A percentile compares a stretch with the other conserved stretches of the same genome.
Evolutionary conservation across 176 grass and related monocot species (phyloP).

Genomic region (Panicum miliaceum): DNA sequence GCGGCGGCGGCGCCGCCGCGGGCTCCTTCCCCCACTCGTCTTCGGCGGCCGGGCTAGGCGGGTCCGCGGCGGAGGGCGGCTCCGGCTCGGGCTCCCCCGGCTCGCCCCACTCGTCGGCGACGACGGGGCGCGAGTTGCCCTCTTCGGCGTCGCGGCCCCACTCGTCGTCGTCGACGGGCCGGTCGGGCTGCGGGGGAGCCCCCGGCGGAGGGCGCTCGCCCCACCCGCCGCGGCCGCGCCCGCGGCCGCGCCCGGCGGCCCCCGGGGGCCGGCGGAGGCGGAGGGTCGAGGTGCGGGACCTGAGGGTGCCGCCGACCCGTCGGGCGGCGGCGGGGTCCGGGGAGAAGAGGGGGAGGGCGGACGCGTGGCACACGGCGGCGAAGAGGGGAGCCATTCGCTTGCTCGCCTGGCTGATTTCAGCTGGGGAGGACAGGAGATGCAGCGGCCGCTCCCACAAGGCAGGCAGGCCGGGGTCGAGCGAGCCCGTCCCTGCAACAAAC

Average conservation of each 20-base stretch:
- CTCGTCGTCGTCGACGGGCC: constrained; percentile 66
- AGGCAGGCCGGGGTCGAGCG: background rate
- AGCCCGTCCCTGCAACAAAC: background rate
- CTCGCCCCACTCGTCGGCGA: constrained; percentile 85
- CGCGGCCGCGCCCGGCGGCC: background rate
- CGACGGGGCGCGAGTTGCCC: constrained; percentile 30
- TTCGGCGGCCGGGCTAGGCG: constrained; percentile 49
- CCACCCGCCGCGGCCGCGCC: constrained; percentile 52
- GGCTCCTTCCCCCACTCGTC: constrained; percentile 66
- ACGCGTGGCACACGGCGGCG: constrained; percentile 47
- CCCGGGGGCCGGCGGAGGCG: background rate
- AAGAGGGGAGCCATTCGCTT: constrained; percentile 60
- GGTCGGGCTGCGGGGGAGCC: constrained; percentile 41
- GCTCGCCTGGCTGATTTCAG: background rate
- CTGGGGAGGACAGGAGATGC: background rate
- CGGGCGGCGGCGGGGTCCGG: constrained; percentile 21
- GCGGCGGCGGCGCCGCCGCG: background rate
- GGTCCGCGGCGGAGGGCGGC: constrained; percentile 56
- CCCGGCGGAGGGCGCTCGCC: constrained; percentile 52
- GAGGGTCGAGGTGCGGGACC: constrained; percentile 19
- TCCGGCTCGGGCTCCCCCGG: constrained; percentile 51
- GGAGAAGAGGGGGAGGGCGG: constrained; percentile 39
- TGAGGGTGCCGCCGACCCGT: background rate
- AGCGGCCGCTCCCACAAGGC: background rate
- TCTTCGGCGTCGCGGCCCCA: constrained; percentile 54